Evolutionary conservation across 768 basidiomycete species (phyloP).

Genomic region (Xerocomus potaroensis): DNA sequence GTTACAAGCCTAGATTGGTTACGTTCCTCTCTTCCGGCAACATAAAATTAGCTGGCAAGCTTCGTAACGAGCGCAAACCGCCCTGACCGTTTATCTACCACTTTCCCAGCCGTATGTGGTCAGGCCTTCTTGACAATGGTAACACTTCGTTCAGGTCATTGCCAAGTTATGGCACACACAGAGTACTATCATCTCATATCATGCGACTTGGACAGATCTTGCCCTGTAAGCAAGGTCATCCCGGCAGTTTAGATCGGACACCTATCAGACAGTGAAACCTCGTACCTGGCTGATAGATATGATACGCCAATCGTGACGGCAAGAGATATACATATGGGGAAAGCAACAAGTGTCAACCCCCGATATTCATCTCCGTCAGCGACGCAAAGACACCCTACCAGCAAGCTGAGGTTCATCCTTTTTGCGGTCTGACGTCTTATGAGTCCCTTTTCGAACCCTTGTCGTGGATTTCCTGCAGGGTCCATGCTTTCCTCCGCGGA

Average conservation of each 20-base stretch:
- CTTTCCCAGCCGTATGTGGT: neutral
- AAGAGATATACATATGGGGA: neutral
- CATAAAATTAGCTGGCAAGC: neutral
- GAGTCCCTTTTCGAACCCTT: neutral
- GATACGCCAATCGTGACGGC: too few species aligned
- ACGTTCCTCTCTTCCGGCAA: neutral
- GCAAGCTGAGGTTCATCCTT: neutral
- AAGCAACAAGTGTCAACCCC: neutral
- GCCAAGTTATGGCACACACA: too few species aligned
- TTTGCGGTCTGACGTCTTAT: neutral
- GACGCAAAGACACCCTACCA: neutral
- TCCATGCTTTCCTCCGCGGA: neutral
- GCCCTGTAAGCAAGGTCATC: neutral
- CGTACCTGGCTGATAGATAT: neutral
- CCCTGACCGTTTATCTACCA: neutral
- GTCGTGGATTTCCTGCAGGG: neutral
- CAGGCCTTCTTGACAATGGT: neutral
- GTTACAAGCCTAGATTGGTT: constrained; percentile 1
- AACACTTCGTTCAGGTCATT: neutral
- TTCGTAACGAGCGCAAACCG: neutral
- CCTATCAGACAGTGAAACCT: too few species aligned
- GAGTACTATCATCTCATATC: neutral
- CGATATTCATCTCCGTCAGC: neutral
- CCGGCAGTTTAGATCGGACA: neutral
- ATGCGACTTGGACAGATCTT: neutral